Base-by-base conservation (phyloP, 139 green algal genomes). In the Protoeuglena noctilucae region DNA sequence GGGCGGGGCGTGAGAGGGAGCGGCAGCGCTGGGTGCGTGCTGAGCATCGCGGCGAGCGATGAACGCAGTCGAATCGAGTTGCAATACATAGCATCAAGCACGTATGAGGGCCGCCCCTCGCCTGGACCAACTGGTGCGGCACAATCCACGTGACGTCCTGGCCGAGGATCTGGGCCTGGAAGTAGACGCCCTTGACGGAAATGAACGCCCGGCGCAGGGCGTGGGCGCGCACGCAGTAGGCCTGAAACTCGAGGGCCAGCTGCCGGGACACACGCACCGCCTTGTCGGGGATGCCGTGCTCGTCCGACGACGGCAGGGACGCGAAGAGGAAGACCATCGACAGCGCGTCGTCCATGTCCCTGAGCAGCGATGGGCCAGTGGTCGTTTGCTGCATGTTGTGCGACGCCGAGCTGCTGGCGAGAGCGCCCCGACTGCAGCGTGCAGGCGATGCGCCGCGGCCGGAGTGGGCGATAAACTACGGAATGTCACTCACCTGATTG, bases 141-240 rank as follows among this genome's bases (percentile, higher is more conserved):
- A 89, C 79, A 25, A 98, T 71, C 92, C 92, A 99, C 30, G 92
- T 98, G 41, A 99, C 68, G 21, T 45, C 45, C 70, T 93, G 79
- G 3, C 90, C 92, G 56, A 80, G 54, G 28, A 98, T 71, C 67
- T 95, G 84, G 3, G 91, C 91, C 72, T 94, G 85, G 70, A 81
- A 94, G 67, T 96, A 96, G 64, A 86, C 87, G 58, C 92, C 92
- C 71, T 97, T 97, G 56, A 99, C 91, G 12, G 75, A 87, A 34
- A 97, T 72, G 58, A 99, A 99, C 27, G 80, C 74, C 46, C 87
- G 88, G 22, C 89, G 74, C 61, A 99, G 80, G 3, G 81, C 70
- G 57, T 82, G 51, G 1, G 76, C 76, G 22, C 78, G 75, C 47
- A 83, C 86, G 3, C 95, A 68, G 61, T 87, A 96, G 0, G 91